Evolutionary conservation across 352 stramenopile genomes (phyloP).

Genomic region (Phytophthora tubulina): DNA sequence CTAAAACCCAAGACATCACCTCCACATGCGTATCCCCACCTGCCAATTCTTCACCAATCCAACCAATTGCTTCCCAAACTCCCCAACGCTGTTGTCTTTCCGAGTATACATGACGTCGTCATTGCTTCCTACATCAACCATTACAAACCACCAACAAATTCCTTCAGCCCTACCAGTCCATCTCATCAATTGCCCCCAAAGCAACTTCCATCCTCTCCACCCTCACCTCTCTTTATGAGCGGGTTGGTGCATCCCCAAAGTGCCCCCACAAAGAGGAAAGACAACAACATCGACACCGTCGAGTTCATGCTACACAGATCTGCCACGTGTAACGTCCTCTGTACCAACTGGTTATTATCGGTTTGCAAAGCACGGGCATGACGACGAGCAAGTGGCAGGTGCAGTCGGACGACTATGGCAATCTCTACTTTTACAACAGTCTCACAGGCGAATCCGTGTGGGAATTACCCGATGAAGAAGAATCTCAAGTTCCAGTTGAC

Average conservation of each 20-base stretch:
- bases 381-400: constrained; percentile 60
- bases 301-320: constrained; percentile 32
- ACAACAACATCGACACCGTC: constrained; percentile 60
- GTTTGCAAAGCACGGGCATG: constrained; percentile 9
- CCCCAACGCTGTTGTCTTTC: constrained; percentile 62
- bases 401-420: constrained; percentile 69
- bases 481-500: constrained; percentile 21
- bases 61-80: constrained; percentile 60
- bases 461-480: constrained; percentile 62
- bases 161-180: background rate
- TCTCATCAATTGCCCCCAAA: background rate
- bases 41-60: constrained; percentile 78
- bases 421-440: constrained; percentile 83
- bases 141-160: background rate
- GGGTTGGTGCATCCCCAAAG: constrained; percentile 91
- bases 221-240: constrained; percentile 79
- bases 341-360: constrained; percentile 28
- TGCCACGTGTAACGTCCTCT: constrained; percentile 28
- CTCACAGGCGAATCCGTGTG: constrained; percentile 74
- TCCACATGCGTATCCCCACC: constrained; percentile 35
- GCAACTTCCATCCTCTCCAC: background rate
- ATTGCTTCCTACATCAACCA: constrained; percentile 53
- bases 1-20: no score
- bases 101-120: constrained; percentile 63
- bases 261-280: constrained; percentile 85